Percentiles rank a stretch among this genome's conserved stretches.
phyloP scores from a whole-genome alignment of 2,329 filamentous ascomycete genomes.

The Aureobasidium zeae region DNA sequence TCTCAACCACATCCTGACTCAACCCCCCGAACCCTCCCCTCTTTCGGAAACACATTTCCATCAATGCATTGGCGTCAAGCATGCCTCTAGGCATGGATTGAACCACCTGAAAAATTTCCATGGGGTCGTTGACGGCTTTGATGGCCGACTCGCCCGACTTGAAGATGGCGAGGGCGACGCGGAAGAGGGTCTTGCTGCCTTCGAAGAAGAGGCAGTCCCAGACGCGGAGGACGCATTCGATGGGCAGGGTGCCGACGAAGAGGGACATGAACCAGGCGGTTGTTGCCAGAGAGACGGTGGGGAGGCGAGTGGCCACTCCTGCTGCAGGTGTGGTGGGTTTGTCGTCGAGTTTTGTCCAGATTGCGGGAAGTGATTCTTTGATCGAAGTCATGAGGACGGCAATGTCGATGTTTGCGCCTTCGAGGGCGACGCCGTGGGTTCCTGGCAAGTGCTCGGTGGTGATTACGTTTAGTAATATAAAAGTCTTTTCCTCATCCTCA shows the following conservation, averaged over 20 bases:
- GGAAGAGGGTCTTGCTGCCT: slow-evolving; percentile 86
- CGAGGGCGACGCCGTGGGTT: slow-evolving; percentile 81
- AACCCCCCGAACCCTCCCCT: slow-evolving; percentile 67
- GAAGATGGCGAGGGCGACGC: slow-evolving; percentile 83
- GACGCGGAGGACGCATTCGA: slow-evolving; percentile 82
- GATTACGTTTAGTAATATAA: slow-evolving; percentile 88
- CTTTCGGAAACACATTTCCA: slow-evolving; percentile 69
- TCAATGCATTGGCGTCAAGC: slow-evolving; percentile 69
- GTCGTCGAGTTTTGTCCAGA: slow-evolving; percentile 85
- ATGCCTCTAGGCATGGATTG: slow-evolving; percentile 75
- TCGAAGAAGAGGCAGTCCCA: slow-evolving; percentile 98
- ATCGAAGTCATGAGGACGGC: slow-evolving; percentile 85
- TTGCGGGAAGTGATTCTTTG: slow-evolving; percentile 67
- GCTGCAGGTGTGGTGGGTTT: slow-evolving; percentile 39
- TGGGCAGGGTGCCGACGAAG: slow-evolving; percentile 84
- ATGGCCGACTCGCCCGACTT: slow-evolving; percentile 79
- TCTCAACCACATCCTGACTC: slow-evolving; percentile 72
- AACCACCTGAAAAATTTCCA: slow-evolving; percentile 93
- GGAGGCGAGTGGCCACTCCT: slow-evolving; percentile 49
- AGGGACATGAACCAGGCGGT: slow-evolving; percentile 98
- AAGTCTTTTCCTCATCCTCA: slow-evolving; percentile 77
- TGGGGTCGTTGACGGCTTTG: slow-evolving; percentile 68
- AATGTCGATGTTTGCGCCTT: slow-evolving; percentile 87
- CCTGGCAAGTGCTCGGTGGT: slow-evolving; percentile 81
- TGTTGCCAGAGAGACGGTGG: slow-evolving; percentile 84